phyloP scores from a whole-genome alignment of 257 asterid genomes.

The Nicotiana undulata region DNA sequence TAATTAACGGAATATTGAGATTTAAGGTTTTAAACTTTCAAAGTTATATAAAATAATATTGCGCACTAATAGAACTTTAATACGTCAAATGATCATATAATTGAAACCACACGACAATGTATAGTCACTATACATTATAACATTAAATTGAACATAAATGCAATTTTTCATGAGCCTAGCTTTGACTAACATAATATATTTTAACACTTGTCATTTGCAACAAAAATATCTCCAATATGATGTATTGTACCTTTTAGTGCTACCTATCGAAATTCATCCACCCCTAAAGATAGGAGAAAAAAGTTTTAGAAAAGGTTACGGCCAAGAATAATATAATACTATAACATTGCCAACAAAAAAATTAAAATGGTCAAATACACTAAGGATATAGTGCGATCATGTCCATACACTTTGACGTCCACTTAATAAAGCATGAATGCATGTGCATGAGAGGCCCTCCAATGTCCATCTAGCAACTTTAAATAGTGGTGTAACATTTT shows the following conservation, averaged over 20 bases:
- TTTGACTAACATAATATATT: conserved; percentile 19
- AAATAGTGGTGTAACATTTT: not conserved
- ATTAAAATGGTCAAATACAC: not conserved
- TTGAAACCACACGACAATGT: not conserved
- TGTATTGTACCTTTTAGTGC: not conserved
- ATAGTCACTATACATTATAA: not conserved
- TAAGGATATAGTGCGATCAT: not conserved
- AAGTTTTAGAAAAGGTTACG: not conserved
- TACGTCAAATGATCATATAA: not conserved
- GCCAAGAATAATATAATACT: not conserved
- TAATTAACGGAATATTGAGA: too few relatives aligned
- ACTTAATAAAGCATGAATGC: not conserved
- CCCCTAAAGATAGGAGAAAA: not conserved
- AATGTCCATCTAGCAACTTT: not conserved
- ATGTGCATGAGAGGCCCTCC: not conserved
- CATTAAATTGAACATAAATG: not conserved
- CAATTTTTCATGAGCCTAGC: conserved; percentile 2
- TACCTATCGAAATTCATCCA: not conserved
- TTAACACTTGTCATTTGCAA: conserved; percentile 15
- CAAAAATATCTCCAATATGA: conserved; percentile 4
- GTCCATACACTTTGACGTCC: not conserved
- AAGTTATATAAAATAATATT: too few relatives aligned
- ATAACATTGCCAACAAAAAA: not conserved
- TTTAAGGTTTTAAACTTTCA: too few relatives aligned
- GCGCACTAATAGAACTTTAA: too few relatives aligned